Evolutionary conservation across 495 filamentous ascomycete species (phyloP).

Genomic region (Hypoxylon perforatum): DNA sequence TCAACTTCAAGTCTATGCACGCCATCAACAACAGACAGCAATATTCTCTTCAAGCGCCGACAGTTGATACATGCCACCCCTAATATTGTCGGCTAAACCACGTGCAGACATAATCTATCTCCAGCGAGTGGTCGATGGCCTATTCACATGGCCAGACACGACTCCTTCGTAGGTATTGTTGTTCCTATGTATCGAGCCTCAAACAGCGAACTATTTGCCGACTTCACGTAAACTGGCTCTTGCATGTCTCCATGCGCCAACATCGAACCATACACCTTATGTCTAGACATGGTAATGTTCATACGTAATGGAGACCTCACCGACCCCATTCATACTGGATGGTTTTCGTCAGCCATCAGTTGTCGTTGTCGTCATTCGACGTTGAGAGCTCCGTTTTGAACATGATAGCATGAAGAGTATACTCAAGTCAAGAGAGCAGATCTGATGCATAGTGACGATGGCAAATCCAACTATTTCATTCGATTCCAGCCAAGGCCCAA

Average conservation of each 20-base stretch:
- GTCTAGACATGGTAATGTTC: background rate
- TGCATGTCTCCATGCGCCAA: slow-evolving; percentile 6
- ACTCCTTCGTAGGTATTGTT: background rate
- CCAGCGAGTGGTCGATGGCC: background rate
- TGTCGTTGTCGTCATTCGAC: too few species aligned
- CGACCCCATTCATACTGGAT: background rate
- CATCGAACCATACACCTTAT: background rate
- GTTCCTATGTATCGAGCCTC: slow-evolving; percentile 20
- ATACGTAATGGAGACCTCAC: background rate
- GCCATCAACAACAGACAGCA: slow-evolving; percentile 5
- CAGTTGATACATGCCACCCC: slow-evolving; percentile 10
- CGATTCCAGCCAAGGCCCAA: slow-evolving; percentile 3
- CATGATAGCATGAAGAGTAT: background rate
- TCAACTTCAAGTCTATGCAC: slow-evolving; percentile 40
- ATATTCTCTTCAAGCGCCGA: slow-evolving; percentile 4
- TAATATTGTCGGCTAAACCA: slow-evolving; percentile 1
- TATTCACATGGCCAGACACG: slow-evolving; percentile 1
- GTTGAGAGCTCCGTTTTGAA: background rate
- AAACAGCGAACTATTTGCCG: slow-evolving; percentile 2
- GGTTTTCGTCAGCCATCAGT: background rate
- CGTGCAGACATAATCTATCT: background rate
- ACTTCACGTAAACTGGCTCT: background rate
- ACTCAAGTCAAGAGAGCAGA: background rate
- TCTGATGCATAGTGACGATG: background rate
- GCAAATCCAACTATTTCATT: too few species aligned